A percentile compares a stretch with the other conserved stretches of the same genome.
These are phyloP conservation scores for Saccharomycopsis microspora DNA, from an alignment of 805 yeast genomes.

Conservation along the genomic window DNA sequence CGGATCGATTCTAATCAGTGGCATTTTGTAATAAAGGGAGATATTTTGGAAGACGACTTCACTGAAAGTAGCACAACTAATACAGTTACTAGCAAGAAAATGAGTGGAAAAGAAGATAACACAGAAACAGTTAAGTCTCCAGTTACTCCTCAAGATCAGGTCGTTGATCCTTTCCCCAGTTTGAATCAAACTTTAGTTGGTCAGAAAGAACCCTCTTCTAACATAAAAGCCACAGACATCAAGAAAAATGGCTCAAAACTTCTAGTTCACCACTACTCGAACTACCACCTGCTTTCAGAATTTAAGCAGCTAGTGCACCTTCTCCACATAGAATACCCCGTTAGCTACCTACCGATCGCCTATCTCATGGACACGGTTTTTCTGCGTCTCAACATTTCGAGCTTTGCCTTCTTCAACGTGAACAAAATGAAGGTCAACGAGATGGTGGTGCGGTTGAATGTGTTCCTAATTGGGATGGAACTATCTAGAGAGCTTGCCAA, in stretches of 20 bases:
- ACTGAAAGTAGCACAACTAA: background rate
- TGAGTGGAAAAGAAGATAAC: background rate
- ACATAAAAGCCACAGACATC: background rate
- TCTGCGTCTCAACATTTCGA: slow-evolving; percentile 19
- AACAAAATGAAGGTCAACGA: slow-evolving; percentile 38
- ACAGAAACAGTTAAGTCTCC: background rate
- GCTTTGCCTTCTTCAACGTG: slow-evolving; percentile 23
- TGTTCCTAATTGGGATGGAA: slow-evolving; percentile 32
- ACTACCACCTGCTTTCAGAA: slow-evolving; percentile 23
- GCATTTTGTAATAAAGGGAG: slow-evolving; percentile 21
- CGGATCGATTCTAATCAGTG: slow-evolving; percentile 23
- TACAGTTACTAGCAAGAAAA: background rate
- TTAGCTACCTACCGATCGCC: slow-evolving; percentile 23
- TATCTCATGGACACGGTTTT: slow-evolving; percentile 17
- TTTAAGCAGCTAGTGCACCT: slow-evolving; percentile 25
- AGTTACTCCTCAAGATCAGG: background rate
- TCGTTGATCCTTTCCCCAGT: background rate
- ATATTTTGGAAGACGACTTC: slow-evolving; percentile 2
- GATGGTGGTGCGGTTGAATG: slow-evolving; percentile 35
- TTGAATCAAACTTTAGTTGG: no score
- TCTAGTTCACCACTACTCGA: slow-evolving; percentile 13
- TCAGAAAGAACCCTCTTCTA: no score
- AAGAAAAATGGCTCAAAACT: background rate
- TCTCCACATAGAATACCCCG: slow-evolving; percentile 27
- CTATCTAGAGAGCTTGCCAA: slow-evolving; percentile 23